phyloP scores from a whole-genome alignment of 805 yeast species.

The Candida sonorensis region DNA sequence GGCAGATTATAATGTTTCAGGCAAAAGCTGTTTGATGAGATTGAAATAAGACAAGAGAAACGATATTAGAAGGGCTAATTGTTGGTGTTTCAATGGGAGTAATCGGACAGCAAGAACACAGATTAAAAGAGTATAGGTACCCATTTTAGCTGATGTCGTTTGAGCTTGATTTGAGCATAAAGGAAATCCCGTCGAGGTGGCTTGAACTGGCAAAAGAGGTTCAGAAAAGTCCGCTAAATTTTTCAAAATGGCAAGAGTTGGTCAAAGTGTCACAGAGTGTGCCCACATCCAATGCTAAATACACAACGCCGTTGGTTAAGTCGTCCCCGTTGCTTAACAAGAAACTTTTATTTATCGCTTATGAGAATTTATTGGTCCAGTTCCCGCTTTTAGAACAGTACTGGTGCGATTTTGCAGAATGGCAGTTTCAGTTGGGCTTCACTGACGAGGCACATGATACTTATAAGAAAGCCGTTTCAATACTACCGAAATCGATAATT shows the following conservation, averaged over 20 bases:
- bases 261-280: slow-evolving; percentile 27
- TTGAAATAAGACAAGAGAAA: no score
- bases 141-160: no score
- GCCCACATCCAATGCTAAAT: slow-evolving; percentile 8
- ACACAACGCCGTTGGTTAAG: slow-evolving; percentile 1
- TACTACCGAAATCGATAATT: slow-evolving; percentile 37
- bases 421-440: slow-evolving; percentile 39
- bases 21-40: no score
- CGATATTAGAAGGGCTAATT: no score
- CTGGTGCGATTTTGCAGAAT: slow-evolving; percentile 50
- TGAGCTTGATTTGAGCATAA: slow-evolving; percentile 8
- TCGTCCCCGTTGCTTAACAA: slow-evolving; percentile 16
- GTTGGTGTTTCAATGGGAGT: no score
- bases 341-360: slow-evolving; percentile 31
- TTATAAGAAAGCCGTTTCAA: slow-evolving; percentile 32
- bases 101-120: no score
- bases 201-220: slow-evolving; percentile 26
- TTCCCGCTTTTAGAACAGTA: slow-evolving; percentile 47
- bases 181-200: slow-evolving; percentile 25
- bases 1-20: no score
- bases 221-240: slow-evolving; percentile 27
- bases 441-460: slow-evolving; percentile 31
- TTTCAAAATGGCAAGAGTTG: slow-evolving; percentile 32
- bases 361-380: slow-evolving; percentile 35
- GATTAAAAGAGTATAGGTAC: no score